Evolutionary conservation across 2,329 filamentous ascomycete genomes (phyloP).

Genomic region (Xylaria sp.): DNA sequence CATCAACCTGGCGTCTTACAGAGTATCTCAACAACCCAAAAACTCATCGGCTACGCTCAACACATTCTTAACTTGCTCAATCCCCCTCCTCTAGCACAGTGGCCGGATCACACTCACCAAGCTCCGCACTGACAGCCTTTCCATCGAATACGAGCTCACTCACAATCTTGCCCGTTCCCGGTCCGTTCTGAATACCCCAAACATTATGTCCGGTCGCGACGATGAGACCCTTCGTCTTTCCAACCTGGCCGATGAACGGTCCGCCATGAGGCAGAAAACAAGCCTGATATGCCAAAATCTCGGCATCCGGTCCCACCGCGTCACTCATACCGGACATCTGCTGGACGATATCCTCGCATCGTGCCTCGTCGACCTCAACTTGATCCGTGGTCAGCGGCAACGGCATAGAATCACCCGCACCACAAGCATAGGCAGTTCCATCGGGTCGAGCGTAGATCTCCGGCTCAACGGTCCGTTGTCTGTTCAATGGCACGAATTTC

Average conservation of each 20-base stretch:
- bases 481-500: constrained; percentile 20
- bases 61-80: constrained; percentile 19
- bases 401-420: constrained; percentile 54
- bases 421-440: constrained; percentile 71
- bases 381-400: constrained; percentile 57
- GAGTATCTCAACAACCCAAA: too few species aligned
- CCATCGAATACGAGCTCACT: constrained; percentile 61
- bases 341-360: constrained; percentile 65
- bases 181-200: constrained; percentile 79
- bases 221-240: constrained; percentile 52
- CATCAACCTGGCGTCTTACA: too few species aligned
- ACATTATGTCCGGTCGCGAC: constrained; percentile 72
- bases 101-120: constrained; percentile 51
- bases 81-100: constrained; percentile 29
- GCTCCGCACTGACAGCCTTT: constrained; percentile 50
- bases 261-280: constrained; percentile 71
- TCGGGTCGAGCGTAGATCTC: constrained; percentile 75
- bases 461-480: constrained; percentile 50
- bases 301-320: constrained; percentile 49
- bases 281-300: constrained; percentile 61
- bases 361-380: constrained; percentile 58
- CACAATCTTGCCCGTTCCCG: constrained; percentile 62
- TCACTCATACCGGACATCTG: constrained; percentile 52
- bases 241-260: constrained; percentile 65
- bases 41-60: background rate